Evolutionary conservation across 202 grass and related monocot genomes (phyloP).

Genomic region (Elaeis oleifera): DNA sequence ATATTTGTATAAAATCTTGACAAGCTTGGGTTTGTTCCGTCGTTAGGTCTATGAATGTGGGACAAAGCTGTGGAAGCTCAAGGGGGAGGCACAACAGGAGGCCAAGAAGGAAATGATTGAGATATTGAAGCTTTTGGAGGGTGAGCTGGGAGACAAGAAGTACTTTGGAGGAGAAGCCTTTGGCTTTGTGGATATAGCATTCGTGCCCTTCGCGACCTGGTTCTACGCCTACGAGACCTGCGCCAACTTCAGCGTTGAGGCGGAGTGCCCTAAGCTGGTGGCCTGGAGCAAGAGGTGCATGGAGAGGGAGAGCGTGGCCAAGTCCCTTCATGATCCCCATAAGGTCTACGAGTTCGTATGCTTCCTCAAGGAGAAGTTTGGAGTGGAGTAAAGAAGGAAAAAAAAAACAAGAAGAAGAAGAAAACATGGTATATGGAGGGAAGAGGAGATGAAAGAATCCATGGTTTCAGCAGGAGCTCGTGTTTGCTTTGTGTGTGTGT

Average conservation of each 20-base stretch:
- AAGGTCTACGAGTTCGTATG: constrained; percentile 24
- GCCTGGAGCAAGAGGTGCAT: constrained; percentile 37
- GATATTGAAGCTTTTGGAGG: constrained; percentile 36
- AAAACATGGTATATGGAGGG: too few relatives aligned
- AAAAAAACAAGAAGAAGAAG: too few relatives aligned
- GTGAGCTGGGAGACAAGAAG: constrained; percentile 32
- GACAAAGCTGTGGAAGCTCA: constrained; percentile 41
- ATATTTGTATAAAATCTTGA: background rate
- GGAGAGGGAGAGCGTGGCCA: constrained; percentile 28
- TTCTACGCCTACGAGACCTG: constrained; percentile 42
- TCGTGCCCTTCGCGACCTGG: constrained; percentile 46
- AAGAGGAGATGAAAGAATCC: too few relatives aligned
- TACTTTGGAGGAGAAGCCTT: background rate
- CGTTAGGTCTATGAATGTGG: constrained; percentile 36
- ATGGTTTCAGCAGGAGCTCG: too few relatives aligned
- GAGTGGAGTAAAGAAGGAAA: constrained; percentile 1
- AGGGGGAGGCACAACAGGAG: constrained; percentile 28
- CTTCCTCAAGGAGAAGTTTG: constrained; percentile 16
- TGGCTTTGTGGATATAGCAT: constrained; percentile 39
- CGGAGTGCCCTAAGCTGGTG: constrained; percentile 28
- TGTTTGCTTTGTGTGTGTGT: too few relatives aligned
- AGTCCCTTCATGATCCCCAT: background rate
- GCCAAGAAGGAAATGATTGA: constrained; percentile 39
- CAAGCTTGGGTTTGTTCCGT: background rate
- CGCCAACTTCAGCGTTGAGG: constrained; percentile 30